phyloP scores from a whole-genome alignment of 495 filamentous ascomycete genomes.

The Darksidea phi region DNA sequence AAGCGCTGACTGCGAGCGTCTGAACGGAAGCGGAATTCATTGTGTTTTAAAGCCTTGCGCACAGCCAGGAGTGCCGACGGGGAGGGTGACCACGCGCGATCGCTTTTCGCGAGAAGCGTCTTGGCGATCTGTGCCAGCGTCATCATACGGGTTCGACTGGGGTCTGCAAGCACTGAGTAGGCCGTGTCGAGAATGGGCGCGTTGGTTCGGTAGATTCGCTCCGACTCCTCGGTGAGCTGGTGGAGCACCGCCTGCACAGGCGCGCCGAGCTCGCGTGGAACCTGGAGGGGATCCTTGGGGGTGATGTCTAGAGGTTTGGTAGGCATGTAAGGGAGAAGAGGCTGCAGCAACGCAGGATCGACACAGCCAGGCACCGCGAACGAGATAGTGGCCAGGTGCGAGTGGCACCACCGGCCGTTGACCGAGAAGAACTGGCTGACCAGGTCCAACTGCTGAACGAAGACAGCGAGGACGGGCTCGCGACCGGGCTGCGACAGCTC shows the following conservation, averaged over 20 bases:
- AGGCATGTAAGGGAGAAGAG: slow-evolving; percentile 65
- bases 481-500: slow-evolving; percentile 57
- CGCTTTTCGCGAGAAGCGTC: slow-evolving; percentile 47
- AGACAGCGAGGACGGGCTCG: slow-evolving; percentile 62
- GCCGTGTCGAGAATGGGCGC: slow-evolving; percentile 44
- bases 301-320: slow-evolving; percentile 43
- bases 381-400: slow-evolving; percentile 46
- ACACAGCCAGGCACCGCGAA: slow-evolving; percentile 68
- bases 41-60: slow-evolving; percentile 59
- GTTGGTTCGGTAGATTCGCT: slow-evolving; percentile 51
- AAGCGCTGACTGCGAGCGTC: slow-evolving; percentile 40
- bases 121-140: slow-evolving; percentile 64
- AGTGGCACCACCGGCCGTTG: slow-evolving; percentile 70
- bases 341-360: slow-evolving; percentile 53
- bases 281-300: slow-evolving; percentile 47
- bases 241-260: slow-evolving; percentile 54
- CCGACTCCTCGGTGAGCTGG: slow-evolving; percentile 51
- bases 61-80: slow-evolving; percentile 64
- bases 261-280: slow-evolving; percentile 54
- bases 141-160: slow-evolving; percentile 48
- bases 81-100: slow-evolving; percentile 44
- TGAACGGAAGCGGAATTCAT: slow-evolving; percentile 54
- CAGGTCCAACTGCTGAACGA: slow-evolving; percentile 60
- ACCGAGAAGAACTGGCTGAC: slow-evolving; percentile 71
- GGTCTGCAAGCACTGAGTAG: slow-evolving; percentile 43